A percentile compares a stretch with the other conserved stretches of the same genome.
Conservation (phyloP, 192 early-diverging fungal genomes). For the Coemansia sp. region DNA sequence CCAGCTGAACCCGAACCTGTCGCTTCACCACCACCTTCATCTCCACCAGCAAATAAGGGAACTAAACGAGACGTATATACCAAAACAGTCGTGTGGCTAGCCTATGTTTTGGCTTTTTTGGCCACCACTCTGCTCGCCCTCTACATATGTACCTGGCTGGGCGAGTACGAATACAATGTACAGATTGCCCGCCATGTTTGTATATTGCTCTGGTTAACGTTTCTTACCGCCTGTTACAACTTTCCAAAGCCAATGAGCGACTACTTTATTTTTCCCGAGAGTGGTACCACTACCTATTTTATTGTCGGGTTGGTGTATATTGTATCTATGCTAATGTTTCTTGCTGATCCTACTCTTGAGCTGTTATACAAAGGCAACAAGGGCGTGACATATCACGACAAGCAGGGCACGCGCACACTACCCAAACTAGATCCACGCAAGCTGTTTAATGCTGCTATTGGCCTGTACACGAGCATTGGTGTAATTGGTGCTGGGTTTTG, state of each 20-base stretch:
- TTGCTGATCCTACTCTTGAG: background rate
- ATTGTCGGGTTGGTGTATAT: background rate
- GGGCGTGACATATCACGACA: background rate
- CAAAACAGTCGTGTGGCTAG: background rate
- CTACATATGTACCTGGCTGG: slow-evolving; percentile 10
- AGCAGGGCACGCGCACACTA: slow-evolving; percentile 3
- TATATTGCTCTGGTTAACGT: slow-evolving; percentile 1
- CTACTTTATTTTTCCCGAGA: slow-evolving; percentile 2
- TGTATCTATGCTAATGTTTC: background rate
- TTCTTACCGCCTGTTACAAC: background rate
- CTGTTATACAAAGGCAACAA: slow-evolving; percentile 1
- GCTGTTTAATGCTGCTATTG: slow-evolving; percentile 3
- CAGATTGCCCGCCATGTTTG: slow-evolving; percentile 1
- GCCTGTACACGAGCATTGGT: background rate
- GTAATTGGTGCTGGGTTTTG: slow-evolving; percentile 3
- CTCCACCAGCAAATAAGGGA: background rate
- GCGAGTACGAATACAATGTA: slow-evolving; percentile 9
- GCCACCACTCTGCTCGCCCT: slow-evolving; percentile 3
- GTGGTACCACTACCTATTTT: background rate
- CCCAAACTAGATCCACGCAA: slow-evolving; percentile 5
- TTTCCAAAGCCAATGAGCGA: background rate
- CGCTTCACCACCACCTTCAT: background rate
- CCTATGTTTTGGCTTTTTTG: background rate
- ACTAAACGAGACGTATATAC: background rate
- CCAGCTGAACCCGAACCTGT: too few relatives aligned